Conservation (phyloP, 768 basidiomycete genomes). For the Agaricus subrufescens region DNA sequence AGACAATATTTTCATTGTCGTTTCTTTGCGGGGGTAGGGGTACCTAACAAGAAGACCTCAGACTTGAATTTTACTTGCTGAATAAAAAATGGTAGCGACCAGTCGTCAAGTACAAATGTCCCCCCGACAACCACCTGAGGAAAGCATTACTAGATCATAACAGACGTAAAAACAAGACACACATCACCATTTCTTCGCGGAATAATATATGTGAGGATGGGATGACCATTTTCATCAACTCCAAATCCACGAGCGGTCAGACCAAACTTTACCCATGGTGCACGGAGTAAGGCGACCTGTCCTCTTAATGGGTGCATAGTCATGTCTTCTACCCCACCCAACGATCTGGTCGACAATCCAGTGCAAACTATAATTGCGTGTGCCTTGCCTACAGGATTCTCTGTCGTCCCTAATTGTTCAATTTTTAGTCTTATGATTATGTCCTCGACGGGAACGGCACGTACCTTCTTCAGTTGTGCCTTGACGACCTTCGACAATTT, state of each 20-base stretch:
- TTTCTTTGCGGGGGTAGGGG: slow-evolving; percentile 58
- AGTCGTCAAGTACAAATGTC: slow-evolving; percentile 53
- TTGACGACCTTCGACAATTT: slow-evolving; percentile 57
- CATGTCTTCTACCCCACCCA: slow-evolving; percentile 80
- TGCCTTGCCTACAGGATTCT: background rate
- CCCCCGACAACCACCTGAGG: slow-evolving; percentile 55
- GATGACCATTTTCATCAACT: slow-evolving; percentile 28
- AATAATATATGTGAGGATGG: slow-evolving; percentile 53
- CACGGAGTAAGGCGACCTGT: slow-evolving; percentile 73
- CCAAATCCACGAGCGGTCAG: slow-evolving; percentile 30
- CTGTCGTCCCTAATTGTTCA: background rate
- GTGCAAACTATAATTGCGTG: slow-evolving; percentile 65
- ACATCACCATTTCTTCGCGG: slow-evolving; percentile 56
- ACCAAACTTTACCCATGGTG: slow-evolving; percentile 61
- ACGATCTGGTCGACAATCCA: slow-evolving; percentile 66
- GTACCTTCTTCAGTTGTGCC: slow-evolving; percentile 25
- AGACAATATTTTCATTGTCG: slow-evolving; percentile 52
- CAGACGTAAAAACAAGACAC: background rate
- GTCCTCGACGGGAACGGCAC: background rate
- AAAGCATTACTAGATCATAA: background rate
- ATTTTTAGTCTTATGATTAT: no score
- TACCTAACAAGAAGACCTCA: slow-evolving; percentile 35
- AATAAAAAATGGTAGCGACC: slow-evolving; percentile 27
- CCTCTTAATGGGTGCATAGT: slow-evolving; percentile 74
- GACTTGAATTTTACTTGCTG: background rate